Evolutionary conservation across 768 basidiomycete species (phyloP).

Genomic region (Paxillus involutus): DNA sequence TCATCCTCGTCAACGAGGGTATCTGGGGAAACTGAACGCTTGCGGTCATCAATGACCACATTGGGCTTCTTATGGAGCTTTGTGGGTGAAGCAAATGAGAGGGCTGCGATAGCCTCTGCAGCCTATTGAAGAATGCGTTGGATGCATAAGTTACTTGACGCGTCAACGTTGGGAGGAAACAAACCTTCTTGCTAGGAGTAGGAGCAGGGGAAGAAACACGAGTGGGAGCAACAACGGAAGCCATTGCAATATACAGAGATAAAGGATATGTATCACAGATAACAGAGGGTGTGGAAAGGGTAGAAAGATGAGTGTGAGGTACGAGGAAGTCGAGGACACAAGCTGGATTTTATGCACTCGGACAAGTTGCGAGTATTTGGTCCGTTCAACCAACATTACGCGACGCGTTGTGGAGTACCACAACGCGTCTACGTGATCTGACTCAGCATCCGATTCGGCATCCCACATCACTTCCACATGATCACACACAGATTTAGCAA

Average conservation of each 20-base stretch:
- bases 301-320: background rate
- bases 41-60: conserved; percentile 29
- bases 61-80: conserved; percentile 20
- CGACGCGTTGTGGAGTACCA: conserved; percentile 36
- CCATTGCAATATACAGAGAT: conserved; percentile 20
- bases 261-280: background rate
- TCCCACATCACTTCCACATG: background rate
- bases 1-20: conserved; percentile 28
- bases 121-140: conserved; percentile 20
- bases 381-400: conserved; percentile 28
- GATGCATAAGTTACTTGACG: conserved; percentile 1
- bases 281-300: background rate
- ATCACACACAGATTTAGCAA: background rate
- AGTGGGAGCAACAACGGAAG: conserved; percentile 10
- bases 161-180: background rate
- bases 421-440: background rate
- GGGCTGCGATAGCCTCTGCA: conserved; percentile 43
- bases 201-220: conserved; percentile 25
- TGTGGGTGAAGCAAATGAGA: conserved; percentile 42
- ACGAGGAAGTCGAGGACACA: background rate
- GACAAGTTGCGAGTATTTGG: conserved; percentile 31
- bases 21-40: conserved; percentile 31
- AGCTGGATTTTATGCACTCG: conserved; percentile 17
- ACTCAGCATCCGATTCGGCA: background rate
- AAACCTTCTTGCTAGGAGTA: conserved; percentile 56